Conservation (phyloP, 2,329 filamentous ascomycete species). For the Fusarium albidum region DNA sequence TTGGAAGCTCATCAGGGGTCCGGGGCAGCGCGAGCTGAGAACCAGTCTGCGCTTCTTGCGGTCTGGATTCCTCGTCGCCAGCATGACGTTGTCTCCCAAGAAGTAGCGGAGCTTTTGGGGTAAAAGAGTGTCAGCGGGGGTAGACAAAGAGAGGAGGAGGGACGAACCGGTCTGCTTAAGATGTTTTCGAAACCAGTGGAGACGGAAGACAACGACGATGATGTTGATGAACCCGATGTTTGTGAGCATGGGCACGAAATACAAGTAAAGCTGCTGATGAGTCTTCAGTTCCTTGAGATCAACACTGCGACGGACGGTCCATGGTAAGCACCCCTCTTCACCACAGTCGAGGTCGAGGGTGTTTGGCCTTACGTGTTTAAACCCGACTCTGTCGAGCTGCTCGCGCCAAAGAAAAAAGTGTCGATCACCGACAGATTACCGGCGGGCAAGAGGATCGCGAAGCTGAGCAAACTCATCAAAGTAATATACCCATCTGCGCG, state of each 20-base stretch:
- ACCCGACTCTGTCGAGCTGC: slow-evolving; percentile 58
- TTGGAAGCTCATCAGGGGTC: slow-evolving; percentile 2
- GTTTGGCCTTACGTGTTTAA: slow-evolving; percentile 54
- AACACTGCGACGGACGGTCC: slow-evolving; percentile 45
- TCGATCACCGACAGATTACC: slow-evolving; percentile 49
- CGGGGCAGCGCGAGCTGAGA: slow-evolving; percentile 3
- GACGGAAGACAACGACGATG: slow-evolving; percentile 55
- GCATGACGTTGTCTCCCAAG: slow-evolving; percentile 12
- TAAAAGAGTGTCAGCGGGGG: slow-evolving; percentile 1
- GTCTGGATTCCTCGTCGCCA: slow-evolving; percentile 3
- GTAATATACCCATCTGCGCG: slow-evolving; percentile 37
- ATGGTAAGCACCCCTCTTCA: slow-evolving; percentile 15
- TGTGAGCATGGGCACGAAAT: slow-evolving; percentile 57
- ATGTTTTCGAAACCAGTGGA: slow-evolving; percentile 58
- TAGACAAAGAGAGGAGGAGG: neutral
- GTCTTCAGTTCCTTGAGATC: slow-evolving; percentile 57
- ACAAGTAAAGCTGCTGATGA: slow-evolving; percentile 62
- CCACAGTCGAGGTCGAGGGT: neutral
- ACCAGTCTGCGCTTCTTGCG: slow-evolving; percentile 18
- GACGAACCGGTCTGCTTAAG: slow-evolving; percentile 49
- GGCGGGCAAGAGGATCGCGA: slow-evolving; percentile 32
- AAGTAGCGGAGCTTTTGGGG: slow-evolving; percentile 27
- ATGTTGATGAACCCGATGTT: slow-evolving; percentile 60
- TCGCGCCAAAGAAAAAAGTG: slow-evolving; percentile 59
- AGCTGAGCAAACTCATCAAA: slow-evolving; percentile 34